These are phyloP conservation scores for Phtheirospermum japonicum DNA, from an alignment of 257 asterid species.

Conservation along the genomic window DNA sequence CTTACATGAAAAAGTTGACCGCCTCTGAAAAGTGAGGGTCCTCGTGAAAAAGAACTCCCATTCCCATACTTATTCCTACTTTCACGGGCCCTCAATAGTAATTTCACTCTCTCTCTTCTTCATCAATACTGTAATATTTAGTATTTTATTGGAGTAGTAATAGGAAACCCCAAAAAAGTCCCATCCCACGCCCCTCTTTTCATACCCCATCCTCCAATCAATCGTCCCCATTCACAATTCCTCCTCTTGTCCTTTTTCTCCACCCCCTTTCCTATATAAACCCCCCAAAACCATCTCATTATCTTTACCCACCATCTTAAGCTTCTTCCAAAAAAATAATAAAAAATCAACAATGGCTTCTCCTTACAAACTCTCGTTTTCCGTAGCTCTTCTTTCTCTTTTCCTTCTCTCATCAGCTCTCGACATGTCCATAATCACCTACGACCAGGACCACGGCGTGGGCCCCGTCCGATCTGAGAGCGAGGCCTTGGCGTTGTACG, in stretches of 20 bases:
- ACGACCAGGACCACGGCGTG: constrained; percentile 37
- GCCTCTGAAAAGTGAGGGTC: no score
- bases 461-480: constrained; percentile 28
- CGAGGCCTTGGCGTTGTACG: constrained; percentile 48
- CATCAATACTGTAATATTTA: no score
- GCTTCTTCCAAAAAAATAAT: neutral
- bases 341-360: constrained; percentile 47
- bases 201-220: constrained; percentile 3
- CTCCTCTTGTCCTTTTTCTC: neutral
- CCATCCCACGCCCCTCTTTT: neutral
- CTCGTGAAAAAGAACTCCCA: no score
- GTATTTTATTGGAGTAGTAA: no score
- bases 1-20: no score
- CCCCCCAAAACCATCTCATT: neutral
- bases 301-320: neutral
- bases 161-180: neutral
- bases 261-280: neutral
- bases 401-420: constrained; percentile 48
- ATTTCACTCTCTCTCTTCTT: no score
- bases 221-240: constrained; percentile 2
- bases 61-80: no score
- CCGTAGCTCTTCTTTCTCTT: constrained; percentile 31
- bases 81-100: no score
- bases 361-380: constrained; percentile 24
- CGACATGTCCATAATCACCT: constrained; percentile 72